Conservation (phyloP, 2,329 filamentous ascomycete species). For the Cercospora nicotianae region DNA sequence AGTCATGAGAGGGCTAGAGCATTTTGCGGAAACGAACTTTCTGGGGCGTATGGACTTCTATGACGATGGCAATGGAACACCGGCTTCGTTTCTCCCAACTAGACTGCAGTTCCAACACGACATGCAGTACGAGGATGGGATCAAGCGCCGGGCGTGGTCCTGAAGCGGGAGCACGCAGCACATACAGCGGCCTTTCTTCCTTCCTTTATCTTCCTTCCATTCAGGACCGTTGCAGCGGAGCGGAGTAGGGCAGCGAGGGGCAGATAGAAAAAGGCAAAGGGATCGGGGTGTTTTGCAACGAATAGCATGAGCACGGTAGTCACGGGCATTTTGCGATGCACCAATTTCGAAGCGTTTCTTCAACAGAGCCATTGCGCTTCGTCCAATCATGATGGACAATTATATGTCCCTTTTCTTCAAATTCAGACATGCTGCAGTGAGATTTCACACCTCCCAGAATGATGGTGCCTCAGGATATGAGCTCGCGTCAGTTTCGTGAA, state of each 20-base stretch:
- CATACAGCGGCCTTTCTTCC: background rate
- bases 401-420: background rate
- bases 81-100: background rate
- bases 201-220: background rate
- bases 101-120: background rate
- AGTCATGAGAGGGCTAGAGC: constrained; percentile 30
- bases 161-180: background rate
- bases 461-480: background rate
- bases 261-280: background rate
- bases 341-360: constrained; percentile 12
- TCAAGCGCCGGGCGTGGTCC: background rate
- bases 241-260: background rate
- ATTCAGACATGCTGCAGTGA: background rate
- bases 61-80: background rate
- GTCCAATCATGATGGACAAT: background rate
- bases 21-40: background rate
- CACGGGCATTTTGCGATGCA: constrained; percentile 3
- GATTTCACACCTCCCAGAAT: background rate
- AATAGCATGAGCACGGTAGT: constrained; percentile 3
- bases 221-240: background rate
- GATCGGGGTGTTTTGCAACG: background rate
- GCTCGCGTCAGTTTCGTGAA: constrained; percentile 6
- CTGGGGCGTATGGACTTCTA: background rate
- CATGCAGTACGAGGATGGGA: background rate
- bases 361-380: constrained; percentile 14